Evolutionary conservation across 495 filamentous ascomycete species (phyloP).

Genomic region (Podospora tetraspora): DNA sequence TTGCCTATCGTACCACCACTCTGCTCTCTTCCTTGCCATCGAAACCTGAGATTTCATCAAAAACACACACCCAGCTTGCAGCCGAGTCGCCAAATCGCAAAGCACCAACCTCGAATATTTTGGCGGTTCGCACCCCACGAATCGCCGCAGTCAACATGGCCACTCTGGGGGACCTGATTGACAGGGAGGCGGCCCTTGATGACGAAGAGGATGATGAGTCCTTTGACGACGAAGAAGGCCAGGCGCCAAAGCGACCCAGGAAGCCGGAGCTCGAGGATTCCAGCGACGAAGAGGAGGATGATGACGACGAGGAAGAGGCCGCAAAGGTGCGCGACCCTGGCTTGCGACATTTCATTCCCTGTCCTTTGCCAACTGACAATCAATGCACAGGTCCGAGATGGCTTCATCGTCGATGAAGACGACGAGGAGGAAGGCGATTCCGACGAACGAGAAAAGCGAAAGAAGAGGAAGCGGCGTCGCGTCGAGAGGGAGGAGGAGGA

Average conservation of each 20-base stretch:
- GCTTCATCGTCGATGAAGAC: constrained; percentile 94
- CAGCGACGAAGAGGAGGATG: constrained; percentile 93
- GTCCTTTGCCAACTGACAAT: neutral
- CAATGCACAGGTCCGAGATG: constrained; percentile 66
- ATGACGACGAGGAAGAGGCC: constrained; percentile 83
- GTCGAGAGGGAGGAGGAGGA: constrained; percentile 82
- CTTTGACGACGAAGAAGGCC: constrained; percentile 68
- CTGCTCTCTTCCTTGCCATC: constrained; percentile 1
- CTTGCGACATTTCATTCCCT: neutral
- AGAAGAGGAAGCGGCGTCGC: constrained; percentile 61
- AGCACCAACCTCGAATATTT: neutral
- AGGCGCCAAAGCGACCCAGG: constrained; percentile 45
- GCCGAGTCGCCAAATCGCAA: neutral
- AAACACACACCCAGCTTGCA: neutral
- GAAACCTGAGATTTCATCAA: neutral
- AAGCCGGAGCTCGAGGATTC: constrained; percentile 62
- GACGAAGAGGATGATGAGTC: constrained; percentile 90
- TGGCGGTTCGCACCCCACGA: neutral
- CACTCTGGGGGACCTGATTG: constrained; percentile 66
- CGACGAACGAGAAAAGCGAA: constrained; percentile 55
- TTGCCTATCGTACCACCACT: neutral
- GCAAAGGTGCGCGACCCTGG: constrained; percentile 33
- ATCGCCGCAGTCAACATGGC: constrained; percentile 51
- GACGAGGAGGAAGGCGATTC: constrained; percentile 69
- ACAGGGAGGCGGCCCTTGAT: constrained; percentile 79